Conservation (phyloP, 1,139 yeast genomes). For the Hyphopichia burtonii region DNA sequence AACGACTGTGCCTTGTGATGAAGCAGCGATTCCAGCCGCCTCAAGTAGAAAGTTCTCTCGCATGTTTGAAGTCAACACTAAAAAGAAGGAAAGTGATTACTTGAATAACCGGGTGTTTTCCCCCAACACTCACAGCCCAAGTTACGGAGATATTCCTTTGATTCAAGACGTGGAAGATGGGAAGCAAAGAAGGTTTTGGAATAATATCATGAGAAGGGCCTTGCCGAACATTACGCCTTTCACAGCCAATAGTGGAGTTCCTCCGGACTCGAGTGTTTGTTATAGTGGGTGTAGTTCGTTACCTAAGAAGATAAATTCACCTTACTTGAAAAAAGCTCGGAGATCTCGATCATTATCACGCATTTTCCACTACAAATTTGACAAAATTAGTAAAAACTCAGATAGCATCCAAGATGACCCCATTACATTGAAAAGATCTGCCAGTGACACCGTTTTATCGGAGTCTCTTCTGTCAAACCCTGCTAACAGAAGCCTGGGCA, state of each 20-base stretch:
- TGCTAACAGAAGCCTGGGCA: not conserved
- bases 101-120: slow-evolving; percentile 25
- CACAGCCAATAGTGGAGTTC: not conserved
- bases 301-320: not conserved
- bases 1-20: not conserved
- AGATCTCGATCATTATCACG: not conserved
- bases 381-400: not conserved
- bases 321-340: not conserved
- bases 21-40: too few relatives aligned
- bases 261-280: not conserved
- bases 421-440: not conserved
- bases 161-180: slow-evolving; percentile 14
- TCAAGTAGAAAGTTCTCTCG: not conserved
- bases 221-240: not conserved
- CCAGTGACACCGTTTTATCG: not conserved
- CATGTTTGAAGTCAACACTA: slow-evolving; percentile 6
- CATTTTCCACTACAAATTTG: not conserved
- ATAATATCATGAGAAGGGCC: not conserved
- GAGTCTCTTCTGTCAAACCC: too few relatives aligned
- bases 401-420: not conserved
- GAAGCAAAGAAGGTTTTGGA: not conserved
- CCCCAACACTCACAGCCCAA: slow-evolving; percentile 25
- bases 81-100: slow-evolving; percentile 12
- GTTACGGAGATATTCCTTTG: slow-evolving; percentile 20
- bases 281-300: not conserved